Base-by-base conservation (phyloP, 139 green algal species). In the Tetradesmus obliquus region DNA sequence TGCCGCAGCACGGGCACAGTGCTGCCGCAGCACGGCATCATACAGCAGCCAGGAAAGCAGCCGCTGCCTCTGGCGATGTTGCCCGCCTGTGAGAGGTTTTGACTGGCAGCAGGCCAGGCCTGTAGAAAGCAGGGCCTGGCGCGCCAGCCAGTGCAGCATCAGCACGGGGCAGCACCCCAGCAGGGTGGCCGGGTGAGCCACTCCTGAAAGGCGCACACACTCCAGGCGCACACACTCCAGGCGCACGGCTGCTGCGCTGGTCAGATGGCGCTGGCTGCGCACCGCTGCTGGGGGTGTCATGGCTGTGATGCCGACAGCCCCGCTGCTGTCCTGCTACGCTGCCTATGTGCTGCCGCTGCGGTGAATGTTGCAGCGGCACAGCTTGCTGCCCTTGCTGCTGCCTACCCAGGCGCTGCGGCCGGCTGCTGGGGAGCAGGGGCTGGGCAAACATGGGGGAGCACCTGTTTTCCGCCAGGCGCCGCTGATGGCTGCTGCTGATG, bases 41-140 rank as follows among this genome's bases (percentile, higher is more conserved):
- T 24, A 60, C 76, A 91, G 76, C 76, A 87, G 58, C 54, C 69
- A 24, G 57, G 22, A 13, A 17, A n/a, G 24, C 79, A 87, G 19
- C 79, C 17, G 32, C 32, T 57, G 79, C 24, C 32, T 83, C 80
- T 54, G 45, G 53, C n/a, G 19, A 74, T 71, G 81, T 86, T 66
- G 54, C 82, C 54, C 17, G 53, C 82, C 82, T 69, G 15, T 87
- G 45, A 20, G 82, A 87, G 17, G 10, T 45, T 20, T 89, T 89
- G 55, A 8, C 15, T 54, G 58, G 32, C 20, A 55, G 58, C 45
- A 58, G 17, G 24, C 17, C 45, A 32, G 62, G 58, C 12, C 10
- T 90, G 69, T 90, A 84, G 15, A 71, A 90, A 2, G 69, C 71
- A 5, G 86, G 86, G 6, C 86, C 86, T 84, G 86, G 86, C 8